Percentiles rank a stretch among this genome's conserved stretches.
Conservation (phyloP, 2,329 filamentous ascomycete genomes). For the Aspergillus novoparasiticus region DNA sequence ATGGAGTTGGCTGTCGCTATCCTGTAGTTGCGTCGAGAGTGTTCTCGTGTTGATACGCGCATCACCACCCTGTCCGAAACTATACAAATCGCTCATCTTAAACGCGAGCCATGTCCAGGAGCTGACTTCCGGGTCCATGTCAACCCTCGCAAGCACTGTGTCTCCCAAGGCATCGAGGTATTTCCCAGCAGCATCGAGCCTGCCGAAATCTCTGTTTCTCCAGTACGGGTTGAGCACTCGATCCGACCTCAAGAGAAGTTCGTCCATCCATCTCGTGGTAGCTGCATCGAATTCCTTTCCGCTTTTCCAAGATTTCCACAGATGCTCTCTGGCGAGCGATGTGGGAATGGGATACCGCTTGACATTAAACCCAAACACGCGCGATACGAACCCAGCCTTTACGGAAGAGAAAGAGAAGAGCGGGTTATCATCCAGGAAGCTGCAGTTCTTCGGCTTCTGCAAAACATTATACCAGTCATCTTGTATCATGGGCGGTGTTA, state of each 20-base stretch:
- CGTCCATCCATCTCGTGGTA: slow-evolving; percentile 54
- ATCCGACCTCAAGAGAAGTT: slow-evolving; percentile 51
- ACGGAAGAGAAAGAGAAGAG: slow-evolving; percentile 51
- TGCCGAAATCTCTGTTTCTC: slow-evolving; percentile 47
- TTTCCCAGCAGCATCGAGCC: slow-evolving; percentile 46
- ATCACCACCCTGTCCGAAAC: slow-evolving; percentile 56
- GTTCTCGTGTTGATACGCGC: slow-evolving; percentile 54
- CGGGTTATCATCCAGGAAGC: slow-evolving; percentile 55
- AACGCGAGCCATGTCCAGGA: slow-evolving; percentile 56
- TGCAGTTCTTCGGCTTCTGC: slow-evolving; percentile 45
- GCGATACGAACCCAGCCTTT: slow-evolving; percentile 33
- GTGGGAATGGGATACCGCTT: slow-evolving; percentile 48
- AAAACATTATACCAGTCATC: slow-evolving; percentile 49
- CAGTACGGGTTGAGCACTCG: slow-evolving; percentile 50
- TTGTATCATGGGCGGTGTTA: slow-evolving; percentile 58
- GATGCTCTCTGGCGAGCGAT: slow-evolving; percentile 50
- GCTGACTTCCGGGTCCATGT: slow-evolving; percentile 54
- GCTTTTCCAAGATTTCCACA: slow-evolving; percentile 56
- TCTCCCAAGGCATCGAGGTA: slow-evolving; percentile 52
- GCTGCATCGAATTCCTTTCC: slow-evolving; percentile 51
- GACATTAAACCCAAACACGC: slow-evolving; percentile 35
- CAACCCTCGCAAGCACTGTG: slow-evolving; percentile 54
- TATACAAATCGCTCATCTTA: slow-evolving; percentile 55
- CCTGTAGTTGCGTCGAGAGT: slow-evolving; percentile 41
- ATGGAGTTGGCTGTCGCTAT: slow-evolving; percentile 52